Base-by-base conservation (phyloP, 208 protist species). In the Crithidia fasciculata region DNA sequence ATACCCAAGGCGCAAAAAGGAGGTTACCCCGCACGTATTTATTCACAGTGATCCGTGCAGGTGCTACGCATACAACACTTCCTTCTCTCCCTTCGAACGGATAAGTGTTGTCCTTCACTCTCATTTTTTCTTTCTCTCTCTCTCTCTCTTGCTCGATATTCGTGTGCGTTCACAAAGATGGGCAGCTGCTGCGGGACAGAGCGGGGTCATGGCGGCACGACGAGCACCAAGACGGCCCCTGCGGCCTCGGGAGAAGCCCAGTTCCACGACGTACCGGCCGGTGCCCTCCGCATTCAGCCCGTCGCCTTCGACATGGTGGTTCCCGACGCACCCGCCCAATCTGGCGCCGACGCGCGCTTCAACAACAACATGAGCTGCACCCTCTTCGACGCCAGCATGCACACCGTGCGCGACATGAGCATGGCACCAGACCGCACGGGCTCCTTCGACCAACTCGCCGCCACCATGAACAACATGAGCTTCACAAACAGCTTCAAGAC, bases 401-500 rank as follows among this genome's bases (percentile, higher is more conserved):
- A 86, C 80, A 89, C 87, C 8, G 55, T 85, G 47, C 82, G 82
- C n/a, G 86, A 90, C 55, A 60, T 40, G 15, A 86, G 76, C 69
- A 66, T 84, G 13, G 44, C 63, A 3, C 40, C 45, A 16, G 69
- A 69, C 47, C 55, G 62, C 41, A 74, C 56, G 57, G 44, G 16
- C 61, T 45, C 43, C 56, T 66, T 69, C 55, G 66, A 69, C 41
- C 68, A 61, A 2, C 57, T 73, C 44, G 65, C 50, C 44, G 53
- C 49, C 19, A 64, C 85, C 2, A 74, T 85, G 52, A 74, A 71
- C 60, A 86, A 80, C 61, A 85, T 90, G 76, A 90, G 82, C 65
- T 88, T 95, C 61, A 93, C 90, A 13, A 95, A 95, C 73, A 84
- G 83, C 67, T 82, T 89, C 60, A 63, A 66, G 62, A 83, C 91